phyloP scores from a whole-genome alignment of 768 basidiomycete species.

The Tylopilus cervinicoccineus region DNA sequence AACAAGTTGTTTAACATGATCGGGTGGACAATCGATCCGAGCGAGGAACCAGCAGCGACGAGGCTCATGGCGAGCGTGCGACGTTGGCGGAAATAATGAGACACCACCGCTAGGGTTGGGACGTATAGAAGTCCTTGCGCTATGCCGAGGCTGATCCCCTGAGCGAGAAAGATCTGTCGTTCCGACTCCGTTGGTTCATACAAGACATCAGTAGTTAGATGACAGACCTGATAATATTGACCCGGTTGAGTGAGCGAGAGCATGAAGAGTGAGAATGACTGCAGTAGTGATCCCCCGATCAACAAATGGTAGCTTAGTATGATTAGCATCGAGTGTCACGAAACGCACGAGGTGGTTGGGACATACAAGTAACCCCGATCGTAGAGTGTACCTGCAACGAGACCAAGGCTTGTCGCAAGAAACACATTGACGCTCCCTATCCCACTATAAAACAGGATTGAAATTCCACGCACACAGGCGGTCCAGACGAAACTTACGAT shows the following conservation, averaged over 20 bases:
- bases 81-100: conserved; percentile 41
- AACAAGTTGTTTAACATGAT: conserved; percentile 31
- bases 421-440: conserved; percentile 47
- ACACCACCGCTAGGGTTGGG: conserved; percentile 40
- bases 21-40: conserved; percentile 24
- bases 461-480: background rate
- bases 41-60: conserved; percentile 36
- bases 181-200: background rate
- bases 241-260: conserved; percentile 41
- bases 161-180: conserved; percentile 43
- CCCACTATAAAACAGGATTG: conserved; percentile 25
- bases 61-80: conserved; percentile 44
- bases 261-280: conserved; percentile 40
- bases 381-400: conserved; percentile 42
- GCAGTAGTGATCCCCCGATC: conserved; percentile 42
- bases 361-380: conserved; percentile 51
- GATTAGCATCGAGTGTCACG: background rate
- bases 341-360: background rate
- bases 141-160: conserved; percentile 46
- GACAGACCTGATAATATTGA: conserved; percentile 40
- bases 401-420: conserved; percentile 34
- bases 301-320: conserved; percentile 39
- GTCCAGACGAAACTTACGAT: conserved; percentile 27
- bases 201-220: background rate
- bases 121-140: conserved; percentile 44